Evolutionary conservation across 176 grass and related monocot species (phyloP).

Genomic region (Typha latifolia): DNA sequence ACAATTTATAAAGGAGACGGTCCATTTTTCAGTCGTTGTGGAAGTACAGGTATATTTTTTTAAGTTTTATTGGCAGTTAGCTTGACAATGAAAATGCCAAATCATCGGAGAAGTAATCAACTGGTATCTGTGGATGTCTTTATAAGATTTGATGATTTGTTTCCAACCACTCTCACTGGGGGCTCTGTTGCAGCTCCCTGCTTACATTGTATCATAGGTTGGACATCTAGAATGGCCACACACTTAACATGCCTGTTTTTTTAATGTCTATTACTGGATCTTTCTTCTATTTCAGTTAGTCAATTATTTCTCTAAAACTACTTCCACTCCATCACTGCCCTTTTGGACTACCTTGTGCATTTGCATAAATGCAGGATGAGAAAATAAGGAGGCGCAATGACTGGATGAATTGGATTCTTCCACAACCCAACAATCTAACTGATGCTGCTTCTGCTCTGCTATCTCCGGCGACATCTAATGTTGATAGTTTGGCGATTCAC

Average conservation of each 20-base stretch:
- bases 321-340: neutral
- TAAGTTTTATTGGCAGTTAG: conserved; percentile 11
- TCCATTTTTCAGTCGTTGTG: conserved; percentile 42
- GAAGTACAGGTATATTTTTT: conserved; percentile 68
- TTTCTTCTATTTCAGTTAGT: no score
- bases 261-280: no score
- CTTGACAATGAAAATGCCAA: neutral
- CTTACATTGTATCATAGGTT: no score
- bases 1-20: conserved; percentile 62
- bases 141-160: no score
- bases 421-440: conserved; percentile 28
- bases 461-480: conserved; percentile 36
- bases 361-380: conserved; percentile 40
- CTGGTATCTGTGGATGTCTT: no score
- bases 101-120: neutral
- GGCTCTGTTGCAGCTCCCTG: no score
- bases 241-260: no score
- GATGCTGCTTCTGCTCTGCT: conserved; percentile 20
- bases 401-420: conserved; percentile 72
- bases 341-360: neutral
- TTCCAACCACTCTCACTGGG: no score
- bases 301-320: no score
- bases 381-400: conserved; percentile 64
- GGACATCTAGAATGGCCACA: no score
- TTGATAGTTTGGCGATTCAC: conserved; percentile 25